Base-by-base conservation (phyloP, 805 yeast genomes). In the Hanseniaspora meyeri region DNA sequence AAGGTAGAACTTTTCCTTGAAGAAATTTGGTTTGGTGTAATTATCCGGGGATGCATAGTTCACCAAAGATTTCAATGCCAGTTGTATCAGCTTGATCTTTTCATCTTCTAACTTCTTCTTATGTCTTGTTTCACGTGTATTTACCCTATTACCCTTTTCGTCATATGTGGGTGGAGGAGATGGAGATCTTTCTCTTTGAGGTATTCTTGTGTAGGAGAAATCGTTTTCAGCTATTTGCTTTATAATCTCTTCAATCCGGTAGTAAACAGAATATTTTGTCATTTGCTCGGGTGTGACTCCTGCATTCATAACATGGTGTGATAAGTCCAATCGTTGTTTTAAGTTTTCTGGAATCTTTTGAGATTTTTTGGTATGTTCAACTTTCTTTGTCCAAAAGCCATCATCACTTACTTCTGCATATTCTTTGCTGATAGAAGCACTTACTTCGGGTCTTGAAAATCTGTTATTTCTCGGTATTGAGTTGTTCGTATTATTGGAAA, bases 161-260 rank as follows among this genome's bases (percentile, higher is more conserved):
- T 93, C 97, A 68, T 93, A 93, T 57, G 78, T 79, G 0, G 98
- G 98, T 1, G 96, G 89, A 0, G 97, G 97, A 1, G 96, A 87
- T 0, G 90, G 88, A 1, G 95, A 87, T 39, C 77, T 74, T 59
- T 80, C 70, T 61, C 70, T 74, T 54, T 70, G 71, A 0, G 78
- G 75, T 0, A 83, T 83, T 0, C 69, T 66, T 11, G 43, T 45
- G 17, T 51, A 56, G 11, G 77, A 72, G 16, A 78, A 70, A 39
- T 76, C 77, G 54, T 77, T 70, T n/a, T 77, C 68, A 16, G 76
- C 68, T 43, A 91, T 68, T 58, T 78, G 72, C 37, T 77, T 74
- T 0, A 89, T 77, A 57, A 91, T 81, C 65, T 91, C 97, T 59
- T 86, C 87, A 40, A 91, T 81, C 52, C 97, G 73, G 60, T 81